Evolutionary conservation across 2,329 filamentous ascomycete genomes (phyloP).

Genomic region (Ampelomyces quisqualis): DNA sequence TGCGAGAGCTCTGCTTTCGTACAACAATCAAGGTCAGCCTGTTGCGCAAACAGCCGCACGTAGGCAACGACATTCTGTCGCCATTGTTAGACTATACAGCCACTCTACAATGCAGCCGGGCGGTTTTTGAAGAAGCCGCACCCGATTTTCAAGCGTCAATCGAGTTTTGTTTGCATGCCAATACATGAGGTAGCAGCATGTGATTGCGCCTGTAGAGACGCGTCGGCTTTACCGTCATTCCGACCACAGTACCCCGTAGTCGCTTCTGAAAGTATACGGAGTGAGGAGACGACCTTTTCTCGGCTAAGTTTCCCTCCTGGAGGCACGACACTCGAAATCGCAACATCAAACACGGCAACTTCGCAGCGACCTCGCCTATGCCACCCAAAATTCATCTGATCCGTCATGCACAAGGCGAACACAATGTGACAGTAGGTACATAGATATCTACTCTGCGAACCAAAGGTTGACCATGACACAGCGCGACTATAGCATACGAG

Average conservation of each 20-base stretch:
- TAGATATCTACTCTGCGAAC: neutral
- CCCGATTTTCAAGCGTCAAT: conserved; percentile 16
- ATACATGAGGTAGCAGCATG: conserved; percentile 11
- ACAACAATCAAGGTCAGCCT: conserved; percentile 6
- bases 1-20: conserved; percentile 20
- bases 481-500: conserved; percentile 70
- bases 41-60: conserved; percentile 6
- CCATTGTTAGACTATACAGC: conserved; percentile 13
- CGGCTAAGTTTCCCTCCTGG: neutral
- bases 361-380: conserved; percentile 18
- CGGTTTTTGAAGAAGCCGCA: conserved; percentile 14
- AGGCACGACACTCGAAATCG: no score
- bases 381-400: conserved; percentile 52
- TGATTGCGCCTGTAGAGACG: conserved; percentile 14
- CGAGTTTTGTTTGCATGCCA: conserved; percentile 15
- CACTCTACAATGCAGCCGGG: conserved; percentile 15
- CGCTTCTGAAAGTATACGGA: neutral
- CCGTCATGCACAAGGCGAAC: conserved; percentile 72
- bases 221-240: no score
- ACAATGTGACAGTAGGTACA: conserved; percentile 58
- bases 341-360: neutral
- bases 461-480: conserved; percentile 49
- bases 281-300: neutral
- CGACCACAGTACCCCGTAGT: no score
- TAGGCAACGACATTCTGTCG: conserved; percentile 4